These are phyloP conservation scores for Euphorbia peplus DNA, from an alignment of 345 rosid species.

Conservation along the genomic window DNA sequence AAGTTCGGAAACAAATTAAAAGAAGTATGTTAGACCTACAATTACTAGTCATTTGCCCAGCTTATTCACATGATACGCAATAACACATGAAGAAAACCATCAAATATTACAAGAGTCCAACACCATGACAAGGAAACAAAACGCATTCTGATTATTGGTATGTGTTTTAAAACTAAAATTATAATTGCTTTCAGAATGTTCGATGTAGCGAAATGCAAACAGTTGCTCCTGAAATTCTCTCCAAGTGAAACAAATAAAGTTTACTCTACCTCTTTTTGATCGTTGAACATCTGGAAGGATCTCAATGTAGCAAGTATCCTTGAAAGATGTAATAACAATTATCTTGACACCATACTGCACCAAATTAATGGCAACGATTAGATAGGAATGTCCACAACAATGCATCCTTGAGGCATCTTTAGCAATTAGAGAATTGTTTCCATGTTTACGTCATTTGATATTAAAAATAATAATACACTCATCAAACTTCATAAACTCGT, in stretches of 20 bases:
- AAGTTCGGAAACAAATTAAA: neutral
- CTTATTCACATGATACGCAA: neutral
- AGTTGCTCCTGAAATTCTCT: neutral
- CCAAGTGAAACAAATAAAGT: neutral
- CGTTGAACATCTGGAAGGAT: constrained; percentile 57
- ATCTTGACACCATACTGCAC: constrained; percentile 73
- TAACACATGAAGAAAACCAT: neutral
- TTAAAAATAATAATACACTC: neutral
- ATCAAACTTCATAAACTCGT: neutral
- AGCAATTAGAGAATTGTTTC: neutral
- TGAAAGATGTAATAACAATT: constrained; percentile 80
- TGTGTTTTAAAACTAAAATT: neutral
- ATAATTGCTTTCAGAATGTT: neutral
- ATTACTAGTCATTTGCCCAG: neutral
- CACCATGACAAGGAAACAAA: constrained; percentile 2
- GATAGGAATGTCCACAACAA: neutral
- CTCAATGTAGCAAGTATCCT: constrained; percentile 83
- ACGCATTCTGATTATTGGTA: neutral
- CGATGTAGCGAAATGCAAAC: neutral
- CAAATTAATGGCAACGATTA: neutral
- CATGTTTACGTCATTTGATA: neutral
- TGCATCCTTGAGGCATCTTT: neutral
- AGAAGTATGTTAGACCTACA: neutral
- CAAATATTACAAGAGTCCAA: neutral
- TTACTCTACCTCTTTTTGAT: constrained; percentile 53